Evolutionary conservation across 1,284 basidiomycete genomes (phyloP).

Genomic region (Sanghuangporus sanghuang): DNA sequence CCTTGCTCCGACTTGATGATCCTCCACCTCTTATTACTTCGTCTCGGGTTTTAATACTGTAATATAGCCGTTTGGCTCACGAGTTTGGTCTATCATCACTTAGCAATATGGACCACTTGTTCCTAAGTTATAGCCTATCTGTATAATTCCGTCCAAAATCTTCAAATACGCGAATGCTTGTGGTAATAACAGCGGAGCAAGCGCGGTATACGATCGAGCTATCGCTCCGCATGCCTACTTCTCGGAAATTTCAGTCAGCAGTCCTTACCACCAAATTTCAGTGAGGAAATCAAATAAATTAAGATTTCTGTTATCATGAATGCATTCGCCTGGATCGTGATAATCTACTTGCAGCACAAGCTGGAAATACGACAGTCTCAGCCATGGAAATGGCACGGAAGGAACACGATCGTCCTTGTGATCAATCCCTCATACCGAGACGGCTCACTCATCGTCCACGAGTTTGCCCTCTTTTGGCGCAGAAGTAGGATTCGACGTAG

Average conservation of each 20-base stretch:
- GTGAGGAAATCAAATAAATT: not conserved
- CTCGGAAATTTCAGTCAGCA: too few relatives aligned
- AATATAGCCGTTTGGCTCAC: not conserved
- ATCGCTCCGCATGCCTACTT: too few relatives aligned
- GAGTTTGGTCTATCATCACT: not conserved
- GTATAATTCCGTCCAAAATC: not conserved
- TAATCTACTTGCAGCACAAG: not conserved
- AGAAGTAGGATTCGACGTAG: constrained; percentile 37
- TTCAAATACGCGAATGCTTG: not conserved
- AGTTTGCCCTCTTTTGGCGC: constrained; percentile 50
- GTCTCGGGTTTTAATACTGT: not conserved
- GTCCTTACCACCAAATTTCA: not conserved
- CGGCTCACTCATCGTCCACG: constrained; percentile 38
- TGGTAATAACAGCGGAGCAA: too few relatives aligned
- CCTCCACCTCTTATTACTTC: not conserved
- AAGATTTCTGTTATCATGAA: not conserved
- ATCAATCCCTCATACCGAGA: too few relatives aligned
- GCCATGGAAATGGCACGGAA: too few relatives aligned
- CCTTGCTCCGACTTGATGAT: not conserved
- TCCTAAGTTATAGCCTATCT: not conserved
- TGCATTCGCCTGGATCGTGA: not conserved
- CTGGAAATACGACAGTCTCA: too few relatives aligned
- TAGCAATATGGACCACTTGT: not conserved
- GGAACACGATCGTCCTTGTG: too few relatives aligned
- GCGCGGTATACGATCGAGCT: too few relatives aligned